Evolutionary conservation across 441 rosid species (phyloP), one percentile per base, ranked within the genome.

Genomic region (Euphorbia celastroides): DNA sequence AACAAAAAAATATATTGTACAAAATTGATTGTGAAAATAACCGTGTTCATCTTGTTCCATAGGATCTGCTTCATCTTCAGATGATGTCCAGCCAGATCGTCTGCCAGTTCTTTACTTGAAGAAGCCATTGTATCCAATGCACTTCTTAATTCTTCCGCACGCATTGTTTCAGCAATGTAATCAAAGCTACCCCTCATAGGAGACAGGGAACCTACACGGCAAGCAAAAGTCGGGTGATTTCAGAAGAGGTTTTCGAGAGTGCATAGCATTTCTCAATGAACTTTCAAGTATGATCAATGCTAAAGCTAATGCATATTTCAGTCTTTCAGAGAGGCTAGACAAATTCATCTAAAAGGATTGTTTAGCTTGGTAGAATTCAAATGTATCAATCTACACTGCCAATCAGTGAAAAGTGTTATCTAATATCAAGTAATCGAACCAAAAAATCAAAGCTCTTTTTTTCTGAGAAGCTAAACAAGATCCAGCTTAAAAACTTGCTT

Each of bases 1-100:
- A 38, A 4, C 12, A 9, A 38, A 57, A 56, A 68, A 54, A 8
- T 50, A 20, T 5, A 67, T 16, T 14, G 48, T 57, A 54, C 5
- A 51, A 58, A 34, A 56, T 54, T 46, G 26, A 32, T 51, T 42
- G 65, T 55, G 27, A 2, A 7, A 23, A 69, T 36, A 71, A 89
- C 88, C 90, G 78, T 85, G 89, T 78, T 85, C 92, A 70, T 86
- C 85, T 60, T 82, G 81, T 27, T 86, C 92, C 86, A 88, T 84
- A 10, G 79, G 83, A 78, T 89, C 92, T 67, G 71, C 87, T 74
- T 91, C 96, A 38, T 93, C 95, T 46, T 89, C 96, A 23, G 88
- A 86, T 64, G 95, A 93, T 42, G 87, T 76, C 97, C 97, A 93
- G 62, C 90, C 90, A 55, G 78, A 78, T 55, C 41, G 79, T 64